A percentile compares a stretch with the other conserved stretches of the same genome.
These are phyloP conservation scores for Ceriops decandra DNA, from an alignment of 345 rosid genomes.

Conservation along the genomic window DNA sequence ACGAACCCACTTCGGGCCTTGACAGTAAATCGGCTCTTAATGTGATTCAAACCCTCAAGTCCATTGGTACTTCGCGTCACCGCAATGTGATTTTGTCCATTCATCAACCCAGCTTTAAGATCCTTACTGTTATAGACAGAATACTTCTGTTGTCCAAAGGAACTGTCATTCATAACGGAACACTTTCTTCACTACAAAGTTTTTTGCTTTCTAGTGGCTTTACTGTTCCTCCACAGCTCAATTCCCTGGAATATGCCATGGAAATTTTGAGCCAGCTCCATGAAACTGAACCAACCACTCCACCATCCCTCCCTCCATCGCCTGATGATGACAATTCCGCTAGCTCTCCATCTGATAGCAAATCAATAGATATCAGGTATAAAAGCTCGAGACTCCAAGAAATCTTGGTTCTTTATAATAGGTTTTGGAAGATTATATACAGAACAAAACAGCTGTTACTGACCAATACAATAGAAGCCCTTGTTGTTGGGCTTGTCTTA, in stretches of 20 bases:
- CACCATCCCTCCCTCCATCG: slow-evolving; percentile 20
- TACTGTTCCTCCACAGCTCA: slow-evolving; percentile 82
- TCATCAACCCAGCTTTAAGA: slow-evolving; percentile 96
- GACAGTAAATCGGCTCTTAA: slow-evolving; percentile 83
- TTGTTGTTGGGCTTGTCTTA: slow-evolving; percentile 84
- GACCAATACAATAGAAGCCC: slow-evolving; percentile 73
- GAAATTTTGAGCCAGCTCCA: slow-evolving; percentile 64
- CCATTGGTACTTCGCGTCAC: slow-evolving; percentile 58
- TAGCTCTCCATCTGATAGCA: background rate
- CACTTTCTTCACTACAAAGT: slow-evolving; percentile 45
- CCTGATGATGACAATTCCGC: slow-evolving; percentile 6
- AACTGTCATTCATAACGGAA: slow-evolving; percentile 69
- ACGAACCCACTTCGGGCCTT: slow-evolving; percentile 87
- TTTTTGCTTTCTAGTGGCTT: slow-evolving; percentile 58
- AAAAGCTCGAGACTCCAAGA: slow-evolving; percentile 62
- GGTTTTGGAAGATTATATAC: slow-evolving; percentile 82
- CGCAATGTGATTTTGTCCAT: slow-evolving; percentile 77
- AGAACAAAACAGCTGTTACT: slow-evolving; percentile 80
- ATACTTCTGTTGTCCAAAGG: slow-evolving; percentile 71
- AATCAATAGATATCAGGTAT: slow-evolving; percentile 25
- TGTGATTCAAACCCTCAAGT: slow-evolving; percentile 58
- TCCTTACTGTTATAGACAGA: slow-evolving; percentile 62
- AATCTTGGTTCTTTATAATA: slow-evolving; percentile 43
- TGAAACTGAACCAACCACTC: slow-evolving; percentile 23
- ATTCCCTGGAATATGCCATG: slow-evolving; percentile 83